These are phyloP conservation scores for Xylaria castorea DNA, from an alignment of 495 filamentous ascomycete genomes.

Conservation along the genomic window DNA sequence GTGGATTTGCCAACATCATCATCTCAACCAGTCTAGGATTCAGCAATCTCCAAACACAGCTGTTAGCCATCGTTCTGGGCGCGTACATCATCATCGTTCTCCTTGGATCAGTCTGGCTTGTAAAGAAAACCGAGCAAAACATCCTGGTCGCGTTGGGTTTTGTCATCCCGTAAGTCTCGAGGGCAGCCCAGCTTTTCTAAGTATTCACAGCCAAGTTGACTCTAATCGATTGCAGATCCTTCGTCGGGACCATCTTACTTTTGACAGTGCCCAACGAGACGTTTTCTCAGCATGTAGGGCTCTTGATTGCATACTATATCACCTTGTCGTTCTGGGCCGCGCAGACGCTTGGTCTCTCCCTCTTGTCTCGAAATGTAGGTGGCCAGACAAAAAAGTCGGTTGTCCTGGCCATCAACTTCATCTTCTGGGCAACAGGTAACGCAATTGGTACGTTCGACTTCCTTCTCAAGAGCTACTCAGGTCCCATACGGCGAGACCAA, in stretches of 20 bases:
- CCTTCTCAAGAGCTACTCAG: neutral
- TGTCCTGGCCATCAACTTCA: conserved; percentile 55
- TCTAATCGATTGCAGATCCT: conserved; percentile 42
- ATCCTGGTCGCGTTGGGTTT: conserved; percentile 67
- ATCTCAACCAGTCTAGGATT: conserved; percentile 59
- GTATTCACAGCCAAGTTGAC: conserved; percentile 36
- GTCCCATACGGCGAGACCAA: neutral
- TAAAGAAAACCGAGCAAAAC: conserved; percentile 69
- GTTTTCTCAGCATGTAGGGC: conserved; percentile 53
- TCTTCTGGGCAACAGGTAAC: conserved; percentile 59
- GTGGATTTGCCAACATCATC: conserved; percentile 71
- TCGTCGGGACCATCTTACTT: conserved; percentile 63
- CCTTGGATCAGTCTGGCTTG: conserved; percentile 66
- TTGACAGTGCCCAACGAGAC: conserved; percentile 56
- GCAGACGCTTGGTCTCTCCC: conserved; percentile 59
- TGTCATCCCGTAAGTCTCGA: conserved; percentile 63
- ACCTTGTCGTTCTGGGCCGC: conserved; percentile 65
- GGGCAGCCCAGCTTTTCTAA: neutral
- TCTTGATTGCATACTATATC: conserved; percentile 65
- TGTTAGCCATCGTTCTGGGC: conserved; percentile 73
- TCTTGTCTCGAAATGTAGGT: conserved; percentile 59
- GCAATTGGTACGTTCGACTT: conserved; percentile 44
- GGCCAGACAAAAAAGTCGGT: conserved; percentile 64
- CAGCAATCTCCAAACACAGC: conserved; percentile 58
- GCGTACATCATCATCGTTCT: conserved; percentile 74